Evolutionary conservation across 2,329 filamentous ascomycete genomes (phyloP).

Genomic region (Paecilomyces sp.): DNA sequence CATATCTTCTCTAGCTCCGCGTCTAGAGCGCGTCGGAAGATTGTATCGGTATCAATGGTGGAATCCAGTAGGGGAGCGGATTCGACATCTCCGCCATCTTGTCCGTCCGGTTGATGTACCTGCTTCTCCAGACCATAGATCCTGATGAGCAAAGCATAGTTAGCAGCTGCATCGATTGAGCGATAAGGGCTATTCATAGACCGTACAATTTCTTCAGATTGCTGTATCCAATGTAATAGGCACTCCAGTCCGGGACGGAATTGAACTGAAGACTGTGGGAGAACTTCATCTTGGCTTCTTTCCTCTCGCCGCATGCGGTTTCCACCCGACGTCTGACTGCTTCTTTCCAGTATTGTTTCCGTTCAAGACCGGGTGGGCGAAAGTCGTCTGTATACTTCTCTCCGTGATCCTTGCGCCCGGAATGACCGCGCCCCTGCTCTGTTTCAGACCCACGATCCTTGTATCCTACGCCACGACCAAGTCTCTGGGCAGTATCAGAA

Average conservation of each 20-base stretch:
- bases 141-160: conserved; percentile 37
- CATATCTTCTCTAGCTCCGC: conserved; percentile 90
- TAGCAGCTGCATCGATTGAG: neutral
- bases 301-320: conserved; percentile 28
- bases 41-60: conserved; percentile 63
- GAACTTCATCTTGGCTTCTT: conserved; percentile 94
- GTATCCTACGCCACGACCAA: neutral
- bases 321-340: conserved; percentile 21
- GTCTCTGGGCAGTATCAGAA: neutral
- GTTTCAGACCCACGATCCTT: neutral
- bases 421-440: neutral
- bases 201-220: conserved; percentile 95
- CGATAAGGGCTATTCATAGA: neutral
- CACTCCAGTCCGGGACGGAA: conserved; percentile 98
- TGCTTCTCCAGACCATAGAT: conserved; percentile 94
- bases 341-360: conserved; percentile 25
- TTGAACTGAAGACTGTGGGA: conserved; percentile 99
- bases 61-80: conserved; percentile 71
- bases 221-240: conserved; percentile 95
- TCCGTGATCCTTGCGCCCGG: neutral
- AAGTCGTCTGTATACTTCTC: neutral
- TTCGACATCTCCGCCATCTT: conserved; percentile 63
- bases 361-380: neutral
- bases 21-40: conserved; percentile 76
- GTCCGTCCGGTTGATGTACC: conserved; percentile 53